Evolutionary conservation across 805 yeast species (phyloP), one percentile per base, ranked within the genome.

Genomic region (Zygosaccharomyces bailii): DNA sequence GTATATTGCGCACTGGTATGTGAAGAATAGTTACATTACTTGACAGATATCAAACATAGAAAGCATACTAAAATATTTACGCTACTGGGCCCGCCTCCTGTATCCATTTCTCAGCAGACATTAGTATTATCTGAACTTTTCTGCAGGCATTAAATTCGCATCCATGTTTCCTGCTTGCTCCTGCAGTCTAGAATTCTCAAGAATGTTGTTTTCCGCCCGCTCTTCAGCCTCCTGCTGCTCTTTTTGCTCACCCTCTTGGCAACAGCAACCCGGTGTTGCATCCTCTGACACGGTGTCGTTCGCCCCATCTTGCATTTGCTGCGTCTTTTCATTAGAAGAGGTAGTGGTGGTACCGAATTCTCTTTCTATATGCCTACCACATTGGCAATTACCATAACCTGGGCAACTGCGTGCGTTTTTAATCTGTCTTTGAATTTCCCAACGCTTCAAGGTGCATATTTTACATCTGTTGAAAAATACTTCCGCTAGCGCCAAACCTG

Each of bases 401-500:
- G 60, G 57, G 45, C 68, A 63, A n/a, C 54, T 52, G 3, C 46
- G 48, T 13, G 56, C 48, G 37, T 47, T 56, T 34, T 58, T 49
- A 27, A 59, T 50, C 49, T 60, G 60, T 39, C 60, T 50, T 44
- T 57, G 52, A 30, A 60, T 50, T 43, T 61, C 61, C 68, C 66
- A 60, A 48, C 66, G 58, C 44, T 59, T 52, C 39, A 61, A 40
- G 52, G 56, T 34, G 48, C 57, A 50, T 24, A 64, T 48, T 49
- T 65, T 65, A 34, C 60, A 61, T 60, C 86, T 76, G 53, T 82
- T 82, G 64, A 82, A 83, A 54, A 78, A 74, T 34, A 84, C 78
- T 55, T 84, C 86, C 29, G 87, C 86, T 45, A 83, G 67, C 0
- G 89, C 74, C 47, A 83, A 67, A 8, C 95, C 95, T 13, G 80